A percentile compares a stretch with the other conserved stretches of the same genome.
These are phyloP conservation scores for Lotus japonicus DNA, from an alignment of 306 rosid genomes.

Conservation along the genomic window DNA sequence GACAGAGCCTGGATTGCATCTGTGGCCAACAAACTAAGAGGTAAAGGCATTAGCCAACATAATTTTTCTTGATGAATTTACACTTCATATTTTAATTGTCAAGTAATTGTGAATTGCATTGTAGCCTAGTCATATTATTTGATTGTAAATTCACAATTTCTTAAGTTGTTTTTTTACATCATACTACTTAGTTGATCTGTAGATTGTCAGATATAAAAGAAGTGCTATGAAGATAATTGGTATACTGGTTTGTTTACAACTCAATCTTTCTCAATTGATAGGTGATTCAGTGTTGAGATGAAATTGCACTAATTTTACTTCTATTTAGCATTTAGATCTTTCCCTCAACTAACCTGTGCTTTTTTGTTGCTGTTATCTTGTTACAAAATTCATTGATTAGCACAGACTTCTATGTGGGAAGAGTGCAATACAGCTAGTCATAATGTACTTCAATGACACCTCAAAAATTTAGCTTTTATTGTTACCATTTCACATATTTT, in stretches of 20 bases:
- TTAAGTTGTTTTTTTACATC: too few species aligned
- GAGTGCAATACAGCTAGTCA: too few species aligned
- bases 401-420: not conserved
- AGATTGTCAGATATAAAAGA: too few species aligned
- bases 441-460: not conserved
- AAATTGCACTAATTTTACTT: too few species aligned
- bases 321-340: not conserved
- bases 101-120: not conserved
- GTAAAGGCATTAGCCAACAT: slow-evolving; percentile 5
- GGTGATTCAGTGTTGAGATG: not conserved
- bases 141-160: too few species aligned
- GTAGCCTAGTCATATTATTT: too few species aligned
- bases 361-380: not conserved
- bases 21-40: slow-evolving; percentile 56
- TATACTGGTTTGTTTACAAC: not conserved
- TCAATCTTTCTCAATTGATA: not conserved
- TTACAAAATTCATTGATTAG: not conserved
- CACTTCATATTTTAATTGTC: not conserved
- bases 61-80: slow-evolving; percentile 18
- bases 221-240: too few species aligned
- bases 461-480: too few species aligned
- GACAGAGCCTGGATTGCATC: slow-evolving; percentile 83
- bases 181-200: too few species aligned
- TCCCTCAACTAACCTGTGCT: not conserved
- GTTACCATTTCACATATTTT: not conserved